phyloP scores from a whole-genome alignment of 2,329 filamentous ascomycete species.

The Colletotrichum ledebouriae region DNA sequence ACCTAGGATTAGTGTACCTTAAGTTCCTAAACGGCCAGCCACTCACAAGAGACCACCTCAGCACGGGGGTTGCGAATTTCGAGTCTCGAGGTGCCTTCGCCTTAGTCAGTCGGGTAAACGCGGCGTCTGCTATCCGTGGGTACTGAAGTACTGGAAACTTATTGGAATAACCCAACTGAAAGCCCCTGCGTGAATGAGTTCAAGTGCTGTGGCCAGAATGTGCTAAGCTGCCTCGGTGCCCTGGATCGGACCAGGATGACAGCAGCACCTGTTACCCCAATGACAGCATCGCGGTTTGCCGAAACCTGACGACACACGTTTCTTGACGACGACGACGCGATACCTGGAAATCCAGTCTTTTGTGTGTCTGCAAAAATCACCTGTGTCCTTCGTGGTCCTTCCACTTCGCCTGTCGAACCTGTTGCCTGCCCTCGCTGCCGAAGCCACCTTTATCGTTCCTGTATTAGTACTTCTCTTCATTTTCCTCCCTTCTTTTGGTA shows the following conservation, averaged over 20 bases:
- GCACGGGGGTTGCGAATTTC: neutral
- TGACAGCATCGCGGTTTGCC: conserved; percentile 36
- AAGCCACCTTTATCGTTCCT: neutral
- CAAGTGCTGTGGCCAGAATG: conserved; percentile 2
- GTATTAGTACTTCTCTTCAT: conserved; percentile 5
- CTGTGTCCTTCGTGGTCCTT: neutral
- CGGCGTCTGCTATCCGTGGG: conserved; percentile 1
- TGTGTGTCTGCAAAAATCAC: conserved; percentile 14
- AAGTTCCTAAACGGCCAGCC: neutral
- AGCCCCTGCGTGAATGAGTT: too few species aligned
- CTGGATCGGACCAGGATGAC: conserved; percentile 34
- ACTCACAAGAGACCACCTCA: neutral
- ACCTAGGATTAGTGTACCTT: too few species aligned
- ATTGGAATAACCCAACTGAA: neutral
- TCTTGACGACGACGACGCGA: conserved; percentile 29
- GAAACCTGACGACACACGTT: conserved; percentile 36
- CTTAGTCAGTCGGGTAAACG: conserved; percentile 30
- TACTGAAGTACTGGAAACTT: neutral
- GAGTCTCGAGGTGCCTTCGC: neutral
- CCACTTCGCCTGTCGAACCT: neutral
- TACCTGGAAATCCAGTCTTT: conserved; percentile 9
- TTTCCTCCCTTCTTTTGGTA: conserved; percentile 7
- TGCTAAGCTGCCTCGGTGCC: conserved; percentile 1
- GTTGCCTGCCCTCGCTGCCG: conserved; percentile 6
- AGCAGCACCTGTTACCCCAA: conserved; percentile 30